Evolutionary conservation across 768 basidiomycete species (phyloP), one percentile per base, ranked within the genome.

Genomic region (Cantharellus cinnabarinus): DNA sequence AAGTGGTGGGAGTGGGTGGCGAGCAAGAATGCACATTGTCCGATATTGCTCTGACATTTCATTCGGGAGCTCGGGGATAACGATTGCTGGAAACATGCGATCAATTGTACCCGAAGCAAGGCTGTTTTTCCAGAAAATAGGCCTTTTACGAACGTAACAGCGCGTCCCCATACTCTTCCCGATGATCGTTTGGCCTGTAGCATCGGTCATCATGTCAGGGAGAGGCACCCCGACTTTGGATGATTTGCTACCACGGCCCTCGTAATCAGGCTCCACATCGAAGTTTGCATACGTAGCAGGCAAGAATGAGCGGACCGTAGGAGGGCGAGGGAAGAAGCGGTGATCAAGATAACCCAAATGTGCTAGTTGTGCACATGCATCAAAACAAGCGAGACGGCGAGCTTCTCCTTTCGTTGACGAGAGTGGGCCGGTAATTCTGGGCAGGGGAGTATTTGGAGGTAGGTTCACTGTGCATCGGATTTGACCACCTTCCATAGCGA

Each of bases 51-150:
- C 14, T 40, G 14, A 41, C 5, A 56, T 59, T 15, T 66, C 68
- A 20, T 69, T 63, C 5, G 67, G 67, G 5, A 69, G 66, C 3
- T 74, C 67, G 56, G 72, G 66, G 38, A 56, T 57, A 44, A 87
- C 70, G 40, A 84, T 68, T 4, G 75, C 74, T 2, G 83, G 81
- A 66, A 79, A 82, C n/a, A 83, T 66, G 59, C 59, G 66, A 35
- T 64, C 62, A n/a, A 61, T 64, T 15, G 66, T 61, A 60, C 66
- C 63, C 10, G 35, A 7, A 56, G 64, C 60, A 20, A 64, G 63
- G 15, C 71, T 67, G 63, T 78, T 76, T 7, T 62, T 62, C 88
- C 88, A 89, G 66, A 89, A 85, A 42, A 73, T 69, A n/a, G 86
- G 78, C 52, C 66, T 68, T 67, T 77, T 82, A 61, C 77, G 74